phyloP scores from a whole-genome alignment of 1,284 basidiomycete species.

The Naganishia liquefaciens region DNA sequence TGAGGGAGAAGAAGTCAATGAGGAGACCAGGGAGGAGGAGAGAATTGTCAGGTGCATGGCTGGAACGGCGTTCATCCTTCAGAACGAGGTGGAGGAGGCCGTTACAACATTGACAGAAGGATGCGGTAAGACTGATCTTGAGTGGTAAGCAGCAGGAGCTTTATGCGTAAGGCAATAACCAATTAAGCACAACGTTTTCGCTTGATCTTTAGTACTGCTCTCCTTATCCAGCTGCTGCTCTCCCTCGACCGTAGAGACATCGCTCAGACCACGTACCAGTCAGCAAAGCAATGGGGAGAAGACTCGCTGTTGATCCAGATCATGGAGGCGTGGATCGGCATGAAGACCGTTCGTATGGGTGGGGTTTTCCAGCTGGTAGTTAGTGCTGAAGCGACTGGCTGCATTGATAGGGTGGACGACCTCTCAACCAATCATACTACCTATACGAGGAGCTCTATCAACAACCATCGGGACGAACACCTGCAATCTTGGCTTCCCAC shows the following conservation, averaged over 20 bases:
- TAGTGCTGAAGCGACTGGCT: neutral
- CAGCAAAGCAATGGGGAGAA: constrained; percentile 79
- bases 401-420: constrained; percentile 55
- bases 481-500: constrained; percentile 73
- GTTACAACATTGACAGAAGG: constrained; percentile 77
- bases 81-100: constrained; percentile 85
- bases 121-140: constrained; percentile 71
- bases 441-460: constrained; percentile 91
- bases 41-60: constrained; percentile 72
- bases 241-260: constrained; percentile 79
- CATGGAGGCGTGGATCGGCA: constrained; percentile 82
- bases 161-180: too few species aligned
- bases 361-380: constrained; percentile 1
- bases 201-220: constrained; percentile 63
- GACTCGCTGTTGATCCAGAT: constrained; percentile 85
- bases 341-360: constrained; percentile 66
- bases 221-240: constrained; percentile 80
- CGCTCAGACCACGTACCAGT: constrained; percentile 78
- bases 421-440: constrained; percentile 65
- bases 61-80: constrained; percentile 77
- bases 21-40: constrained; percentile 64
- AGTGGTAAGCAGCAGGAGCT: constrained; percentile 65
- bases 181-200: too few species aligned
- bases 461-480: constrained; percentile 73
- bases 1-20: constrained; percentile 68